phyloP scores from a whole-genome alignment of 495 filamentous ascomycete species.

The Aspergillus biplanus region DNA sequence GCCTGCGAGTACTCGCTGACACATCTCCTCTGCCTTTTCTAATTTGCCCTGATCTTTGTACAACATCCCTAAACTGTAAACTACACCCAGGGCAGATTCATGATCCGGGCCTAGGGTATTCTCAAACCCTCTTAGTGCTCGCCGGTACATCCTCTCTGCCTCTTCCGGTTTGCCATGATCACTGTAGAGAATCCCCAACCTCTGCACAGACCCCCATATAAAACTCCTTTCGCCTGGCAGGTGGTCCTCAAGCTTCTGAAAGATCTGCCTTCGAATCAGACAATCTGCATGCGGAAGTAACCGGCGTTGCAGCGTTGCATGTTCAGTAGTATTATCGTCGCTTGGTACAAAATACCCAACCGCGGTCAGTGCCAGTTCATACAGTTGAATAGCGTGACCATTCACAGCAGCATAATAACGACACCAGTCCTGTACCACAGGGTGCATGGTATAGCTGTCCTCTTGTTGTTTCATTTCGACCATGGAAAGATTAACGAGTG shows the following conservation, averaged over 20 bases:
- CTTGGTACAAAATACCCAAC: conserved; percentile 33
- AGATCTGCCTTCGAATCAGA: conserved; percentile 17
- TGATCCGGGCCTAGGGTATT: conserved; percentile 6
- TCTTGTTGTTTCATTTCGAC: conserved; percentile 31
- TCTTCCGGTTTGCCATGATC: conserved; percentile 21
- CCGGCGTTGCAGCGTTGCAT: conserved; percentile 36
- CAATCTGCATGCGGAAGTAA: conserved; percentile 43
- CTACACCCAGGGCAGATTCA: background rate
- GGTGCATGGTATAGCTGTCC: conserved; percentile 38
- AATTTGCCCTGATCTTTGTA: conserved; percentile 36
- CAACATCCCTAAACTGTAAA: conserved; percentile 37
- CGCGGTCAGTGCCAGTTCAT: conserved; percentile 29
- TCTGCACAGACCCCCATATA: conserved; percentile 19
- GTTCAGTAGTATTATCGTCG: conserved; percentile 26
- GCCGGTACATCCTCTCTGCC: conserved; percentile 6
- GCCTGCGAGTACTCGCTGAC: conserved; percentile 32
- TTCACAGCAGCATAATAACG: conserved; percentile 22
- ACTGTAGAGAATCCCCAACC: conserved; percentile 20
- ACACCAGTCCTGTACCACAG: conserved; percentile 43
- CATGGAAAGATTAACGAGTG: conserved; percentile 38
- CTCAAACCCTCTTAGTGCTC: background rate
- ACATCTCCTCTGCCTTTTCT: conserved; percentile 41
- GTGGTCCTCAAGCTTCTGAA: background rate
- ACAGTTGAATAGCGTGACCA: conserved; percentile 20
- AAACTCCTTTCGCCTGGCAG: background rate